Evolutionary conservation across 768 basidiomycete genomes (phyloP).

Genomic region (Tylopilus sp.): DNA sequence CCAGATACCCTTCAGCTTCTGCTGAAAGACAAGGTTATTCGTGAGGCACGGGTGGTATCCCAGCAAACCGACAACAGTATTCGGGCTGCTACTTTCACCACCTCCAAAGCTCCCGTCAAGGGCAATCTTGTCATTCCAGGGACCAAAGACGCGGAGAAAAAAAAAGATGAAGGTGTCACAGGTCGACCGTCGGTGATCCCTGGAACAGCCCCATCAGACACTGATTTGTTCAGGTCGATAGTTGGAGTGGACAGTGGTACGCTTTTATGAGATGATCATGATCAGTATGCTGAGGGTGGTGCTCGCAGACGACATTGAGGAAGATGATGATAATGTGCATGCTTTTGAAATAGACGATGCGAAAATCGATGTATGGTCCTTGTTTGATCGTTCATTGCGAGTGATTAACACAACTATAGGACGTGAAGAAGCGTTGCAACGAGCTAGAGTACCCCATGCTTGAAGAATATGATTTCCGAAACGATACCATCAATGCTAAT

Average conservation of each 20-base stretch:
- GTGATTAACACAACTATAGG: conserved; percentile 45
- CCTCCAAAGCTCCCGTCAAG: conserved; percentile 76
- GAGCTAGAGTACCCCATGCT: conserved; percentile 97
- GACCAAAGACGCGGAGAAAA: conserved; percentile 69
- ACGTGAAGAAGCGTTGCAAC: conserved; percentile 94
- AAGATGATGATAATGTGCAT: conserved; percentile 96
- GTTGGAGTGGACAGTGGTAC: conserved; percentile 88
- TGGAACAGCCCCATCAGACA: conserved; percentile 44
- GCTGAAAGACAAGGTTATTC: conserved; percentile 82
- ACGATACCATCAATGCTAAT: conserved; percentile 94
- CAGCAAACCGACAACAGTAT: conserved; percentile 68
- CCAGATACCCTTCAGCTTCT: conserved; percentile 88
- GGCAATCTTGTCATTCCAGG: conserved; percentile 86
- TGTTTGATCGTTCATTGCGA: neutral
- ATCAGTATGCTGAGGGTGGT: neutral
- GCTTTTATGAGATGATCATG: conserved; percentile 19
- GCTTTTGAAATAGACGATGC: conserved; percentile 94
- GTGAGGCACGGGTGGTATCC: conserved; percentile 78
- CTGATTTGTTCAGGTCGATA: conserved; percentile 91
- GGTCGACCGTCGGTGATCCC: conserved; percentile 27
- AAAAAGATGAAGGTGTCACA: conserved; percentile 54
- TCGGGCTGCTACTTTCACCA: conserved; percentile 73
- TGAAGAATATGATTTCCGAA: conserved; percentile 98
- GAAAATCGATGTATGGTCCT: conserved; percentile 79
- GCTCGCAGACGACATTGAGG: conserved; percentile 84